Evolutionary conservation across 2,329 filamentous ascomycete species (phyloP).

Genomic region (Coniochaeta sp.): DNA sequence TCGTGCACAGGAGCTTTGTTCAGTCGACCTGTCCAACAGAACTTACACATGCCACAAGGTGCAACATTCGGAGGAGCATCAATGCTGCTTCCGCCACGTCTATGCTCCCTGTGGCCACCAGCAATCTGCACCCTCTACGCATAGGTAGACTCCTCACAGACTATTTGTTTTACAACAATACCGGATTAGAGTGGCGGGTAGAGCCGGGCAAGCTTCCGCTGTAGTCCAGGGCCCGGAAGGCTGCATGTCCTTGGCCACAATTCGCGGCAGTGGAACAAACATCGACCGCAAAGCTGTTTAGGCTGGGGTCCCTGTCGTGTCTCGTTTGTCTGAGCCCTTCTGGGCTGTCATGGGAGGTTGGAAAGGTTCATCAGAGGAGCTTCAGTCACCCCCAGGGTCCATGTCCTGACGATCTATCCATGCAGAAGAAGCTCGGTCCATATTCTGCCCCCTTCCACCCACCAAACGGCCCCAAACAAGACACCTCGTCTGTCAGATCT

Average conservation of each 20-base stretch:
- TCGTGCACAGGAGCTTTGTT: slow-evolving; percentile 5
- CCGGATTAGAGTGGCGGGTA: slow-evolving; percentile 9
- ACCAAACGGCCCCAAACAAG: neutral
- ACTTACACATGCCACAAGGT: slow-evolving; percentile 6
- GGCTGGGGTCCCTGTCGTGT: slow-evolving; percentile 5
- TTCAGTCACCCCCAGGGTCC: too few relatives aligned
- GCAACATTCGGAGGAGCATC: slow-evolving; percentile 3
- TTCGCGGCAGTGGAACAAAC: slow-evolving; percentile 6
- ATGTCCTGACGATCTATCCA: neutral
- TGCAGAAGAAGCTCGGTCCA: neutral
- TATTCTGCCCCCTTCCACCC: neutral
- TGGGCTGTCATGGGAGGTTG: neutral
- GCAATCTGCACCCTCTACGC: neutral
- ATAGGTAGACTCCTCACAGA: neutral
- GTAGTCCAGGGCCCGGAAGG: slow-evolving; percentile 14
- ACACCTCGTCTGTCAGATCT: slow-evolving; percentile 2
- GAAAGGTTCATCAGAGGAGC: too few relatives aligned
- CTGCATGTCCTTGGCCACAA: slow-evolving; percentile 17
- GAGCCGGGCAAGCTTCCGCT: slow-evolving; percentile 15
- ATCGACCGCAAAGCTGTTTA: neutral
- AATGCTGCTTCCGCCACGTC: neutral
- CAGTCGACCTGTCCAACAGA: slow-evolving; percentile 7
- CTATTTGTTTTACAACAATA: neutral
- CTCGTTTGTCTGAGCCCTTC: slow-evolving; percentile 6
- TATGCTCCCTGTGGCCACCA: neutral